These are phyloP conservation scores for Fusarium goolgardi DNA, from an alignment of 2,329 filamentous ascomycete species.

Conservation along the genomic window DNA sequence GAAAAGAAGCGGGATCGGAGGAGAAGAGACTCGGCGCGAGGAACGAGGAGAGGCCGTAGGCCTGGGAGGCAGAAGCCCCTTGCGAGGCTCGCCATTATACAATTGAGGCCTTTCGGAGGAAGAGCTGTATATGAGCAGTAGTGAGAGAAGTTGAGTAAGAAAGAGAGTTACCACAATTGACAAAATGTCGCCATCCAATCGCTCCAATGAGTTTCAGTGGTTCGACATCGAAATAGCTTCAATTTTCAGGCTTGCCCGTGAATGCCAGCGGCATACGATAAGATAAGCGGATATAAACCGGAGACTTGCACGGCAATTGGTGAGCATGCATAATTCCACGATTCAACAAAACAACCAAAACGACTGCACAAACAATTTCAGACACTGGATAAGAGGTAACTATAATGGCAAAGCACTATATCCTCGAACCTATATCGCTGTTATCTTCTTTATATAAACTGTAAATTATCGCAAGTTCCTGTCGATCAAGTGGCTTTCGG, in stretches of 20 bases:
- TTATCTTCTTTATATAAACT: not conserved
- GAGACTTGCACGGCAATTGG: not conserved
- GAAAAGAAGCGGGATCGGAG: constrained; percentile 48
- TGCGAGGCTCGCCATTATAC: constrained; percentile 50
- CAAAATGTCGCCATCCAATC: constrained; percentile 18
- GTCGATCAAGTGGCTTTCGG: constrained; percentile 2
- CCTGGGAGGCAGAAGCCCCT: constrained; percentile 49
- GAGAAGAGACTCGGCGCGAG: constrained; percentile 40
- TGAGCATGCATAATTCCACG: not conserved
- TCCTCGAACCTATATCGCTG: too few relatives aligned
- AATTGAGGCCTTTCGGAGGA: not conserved
- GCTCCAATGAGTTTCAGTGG: not conserved
- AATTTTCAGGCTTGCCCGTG: not conserved
- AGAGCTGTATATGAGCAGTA: not conserved
- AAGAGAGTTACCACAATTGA: not conserved
- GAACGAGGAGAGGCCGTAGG: constrained; percentile 41
- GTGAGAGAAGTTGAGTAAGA: too few relatives aligned
- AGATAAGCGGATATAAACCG: constrained; percentile 6
- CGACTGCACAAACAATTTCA: not conserved
- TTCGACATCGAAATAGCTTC: constrained; percentile 6
- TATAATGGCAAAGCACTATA: not conserved
- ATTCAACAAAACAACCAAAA: constrained; percentile 3
- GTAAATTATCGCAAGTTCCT: not conserved
- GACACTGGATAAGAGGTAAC: not conserved
- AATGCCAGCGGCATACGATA: not conserved